A percentile compares a stretch with the other conserved stretches of the same genome.
phyloP scores from a whole-genome alignment of 2,329 filamentous ascomycete genomes.

The Diaporthe longicolla region DNA sequence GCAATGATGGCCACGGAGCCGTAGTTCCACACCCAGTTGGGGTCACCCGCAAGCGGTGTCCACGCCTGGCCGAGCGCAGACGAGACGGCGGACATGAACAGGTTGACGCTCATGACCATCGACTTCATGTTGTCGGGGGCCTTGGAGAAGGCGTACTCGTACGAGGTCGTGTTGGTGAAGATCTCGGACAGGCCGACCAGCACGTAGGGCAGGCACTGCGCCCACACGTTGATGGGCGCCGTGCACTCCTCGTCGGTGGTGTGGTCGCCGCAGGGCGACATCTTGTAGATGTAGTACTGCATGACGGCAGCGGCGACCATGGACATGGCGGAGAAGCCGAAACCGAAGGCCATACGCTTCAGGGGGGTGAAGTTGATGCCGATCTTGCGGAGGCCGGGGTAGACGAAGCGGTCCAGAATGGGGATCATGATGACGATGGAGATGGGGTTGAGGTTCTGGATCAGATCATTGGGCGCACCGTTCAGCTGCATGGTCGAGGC shows the following conservation, averaged over 20 bases:
- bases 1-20: constrained; percentile 73
- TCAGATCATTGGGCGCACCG: constrained; percentile 82
- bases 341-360: constrained; percentile 81
- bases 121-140: constrained; percentile 86
- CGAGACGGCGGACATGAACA: constrained; percentile 79
- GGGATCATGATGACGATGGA: constrained; percentile 83
- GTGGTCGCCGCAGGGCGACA: constrained; percentile 67
- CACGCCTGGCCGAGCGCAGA: constrained; percentile 80
- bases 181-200: constrained; percentile 67
- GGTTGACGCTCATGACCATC: constrained; percentile 77
- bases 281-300: constrained; percentile 75
- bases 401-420: constrained; percentile 77
- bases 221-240: constrained; percentile 76
- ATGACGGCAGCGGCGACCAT: constrained; percentile 71
- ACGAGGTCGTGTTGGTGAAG: constrained; percentile 70
- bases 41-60: constrained; percentile 72
- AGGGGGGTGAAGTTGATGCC: constrained; percentile 80
- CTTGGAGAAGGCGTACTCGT: constrained; percentile 84
- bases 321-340: constrained; percentile 74
- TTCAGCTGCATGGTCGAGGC: constrained; percentile 76
- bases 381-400: constrained; percentile 75
- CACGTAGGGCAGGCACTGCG: constrained; percentile 66
- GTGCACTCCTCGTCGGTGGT: constrained; percentile 61
- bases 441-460: constrained; percentile 83
- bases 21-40: constrained; percentile 81